Base-by-base conservation (phyloP, 116 monocot genomes). In the Dioscorea cayenensis region DNA sequence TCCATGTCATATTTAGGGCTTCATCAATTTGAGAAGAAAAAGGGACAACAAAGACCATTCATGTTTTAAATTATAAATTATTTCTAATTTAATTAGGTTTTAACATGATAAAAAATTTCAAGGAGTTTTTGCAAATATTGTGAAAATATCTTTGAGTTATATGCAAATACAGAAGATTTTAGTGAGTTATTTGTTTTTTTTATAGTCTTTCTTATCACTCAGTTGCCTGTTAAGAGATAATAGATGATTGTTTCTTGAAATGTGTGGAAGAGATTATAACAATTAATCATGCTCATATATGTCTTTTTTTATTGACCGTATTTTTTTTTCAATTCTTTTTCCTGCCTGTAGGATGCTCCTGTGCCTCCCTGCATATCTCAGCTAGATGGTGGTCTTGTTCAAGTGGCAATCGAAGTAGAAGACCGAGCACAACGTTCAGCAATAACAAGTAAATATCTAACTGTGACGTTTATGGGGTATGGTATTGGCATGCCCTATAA, bases 351-450 rank as follows among this genome's bases (percentile, higher is more conserved):
- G 96, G 96, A 97, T 84, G 96, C 96, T 27, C 96, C 96, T 60
- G 86, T 97, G 28, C 96, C 96, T 59, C 96, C 96, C 27, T 97
- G 96, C 78, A 97, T 97, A 72, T 86, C 96, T 67, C 90, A 97
- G 68, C 76, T 92, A 65, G 90, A 97, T 67, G 92, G 96, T 72
- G 92, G 96, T 36, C 90, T 97, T 66, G 92, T 97, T 64, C 92
- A 97, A 81, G 88, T 97, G 50, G 96, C 96, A 67, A 92, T 97
- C 81, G 96, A 96, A 79, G 96, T 96, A 67, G 90, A 97, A 81
- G 96, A 97, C 69, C 92, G 92, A 64, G 90, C 90, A 58, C 96
- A 92, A 66, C 87, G 96, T 38, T 97, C 96, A 66, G 96, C 96
- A 71, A 92, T 97, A 74, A 97, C 92, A 77, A 90, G 96, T 97